Base-by-base conservation (phyloP, 1,139 yeast species). In the Blastobotrys aristatus region DNA sequence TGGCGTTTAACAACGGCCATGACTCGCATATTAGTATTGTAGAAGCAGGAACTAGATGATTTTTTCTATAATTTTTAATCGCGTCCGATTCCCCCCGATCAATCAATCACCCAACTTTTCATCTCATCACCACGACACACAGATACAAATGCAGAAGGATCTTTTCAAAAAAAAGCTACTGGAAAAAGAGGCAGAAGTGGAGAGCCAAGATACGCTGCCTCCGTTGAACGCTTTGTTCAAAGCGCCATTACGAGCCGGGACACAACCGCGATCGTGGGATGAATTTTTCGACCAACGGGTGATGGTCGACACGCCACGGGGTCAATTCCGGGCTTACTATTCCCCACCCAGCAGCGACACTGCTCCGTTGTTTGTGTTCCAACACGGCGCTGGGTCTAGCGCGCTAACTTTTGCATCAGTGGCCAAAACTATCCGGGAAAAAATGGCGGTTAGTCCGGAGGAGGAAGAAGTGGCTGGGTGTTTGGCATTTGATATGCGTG, bases 361-460 rank as follows among this genome's bases (percentile, higher is more conserved):
- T 0, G 70, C 76, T 0, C 83, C 94, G 0, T 60, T 88, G 1
- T 79, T 85, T 55, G 68, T 90, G 1, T 80, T 82, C 55, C 94
- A 87, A 54, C 99, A 92, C 64, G 99, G 99, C 4, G 97, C 97
- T 1, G 98, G 97, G 0, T 89, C 97, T 1, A 79, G 87, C 2
- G 88, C 84, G 0, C 70, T 87, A 68, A 75, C 96, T 0, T 92
- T 86, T 70, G 87, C 87, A 0, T 66, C 68, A 31, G 62, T 84
- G 30, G 67, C 79, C 0, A 66, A 63, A 53, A 60, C 67, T 13
- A 45, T 77, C 46, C 50, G 55, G n/a, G 53, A 53, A 38, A 61
- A 35, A 45, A 67, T 55, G 69, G 58, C 30, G 43, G 53, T 52
- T 13, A 47, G 53, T 7, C 49, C 55, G 20, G 21, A 21, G 18